Evolutionary conservation across 2,329 filamentous ascomycete genomes (phyloP), one percentile per base, ranked within the genome.

Genomic region (Calonectria henricotiae): DNA sequence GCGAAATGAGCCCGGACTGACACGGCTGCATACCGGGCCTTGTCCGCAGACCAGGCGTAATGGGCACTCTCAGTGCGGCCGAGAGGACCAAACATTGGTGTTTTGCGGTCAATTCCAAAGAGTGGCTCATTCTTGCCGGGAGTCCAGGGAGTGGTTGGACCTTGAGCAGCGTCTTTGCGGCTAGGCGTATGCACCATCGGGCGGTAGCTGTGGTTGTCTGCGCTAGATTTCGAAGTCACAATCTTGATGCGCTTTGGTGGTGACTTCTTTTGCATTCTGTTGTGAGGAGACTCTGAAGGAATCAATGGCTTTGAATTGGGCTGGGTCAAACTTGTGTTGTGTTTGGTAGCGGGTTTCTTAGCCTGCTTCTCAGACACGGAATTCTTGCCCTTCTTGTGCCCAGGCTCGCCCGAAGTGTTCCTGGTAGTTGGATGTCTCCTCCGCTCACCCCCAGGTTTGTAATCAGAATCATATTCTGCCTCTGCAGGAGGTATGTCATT

Each of bases 1-100:
- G 78, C 78, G 46, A 74, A 79, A 5, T 61, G 70, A 4, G 78
- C 77, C 17, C 61, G 66, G 1, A 63, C 41, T 0, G 75, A 67
- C 6, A 75, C 68, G 23, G 69, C 72, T 1, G 77, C 77, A 68
- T 75, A 79, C 15, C 54, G 63, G 1, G 78, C 77, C 9, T 64
- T 27, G 5, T 75, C 75, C 17, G 78, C 76, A 1, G 76, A 75
- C 76, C 72, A 79, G 25, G 78, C 74, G 51, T 77, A 79, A 13
- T 72, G 67, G 2, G 65, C 69, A 2, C 46, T 37, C 3, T 71
- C 61, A 5, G 64, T 51, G 25, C 71, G 70, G 8, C 47, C 41
- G 5, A 68, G 67, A 1, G 74, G 61, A 3, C 63, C 39, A 3
- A 60, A 12, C 4, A 77, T 64, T 7, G 49, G 67, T 1, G 73